phyloP scores from a whole-genome alignment of 2,329 filamentous ascomycete genomes.

The Hypoxylon sp. region DNA sequence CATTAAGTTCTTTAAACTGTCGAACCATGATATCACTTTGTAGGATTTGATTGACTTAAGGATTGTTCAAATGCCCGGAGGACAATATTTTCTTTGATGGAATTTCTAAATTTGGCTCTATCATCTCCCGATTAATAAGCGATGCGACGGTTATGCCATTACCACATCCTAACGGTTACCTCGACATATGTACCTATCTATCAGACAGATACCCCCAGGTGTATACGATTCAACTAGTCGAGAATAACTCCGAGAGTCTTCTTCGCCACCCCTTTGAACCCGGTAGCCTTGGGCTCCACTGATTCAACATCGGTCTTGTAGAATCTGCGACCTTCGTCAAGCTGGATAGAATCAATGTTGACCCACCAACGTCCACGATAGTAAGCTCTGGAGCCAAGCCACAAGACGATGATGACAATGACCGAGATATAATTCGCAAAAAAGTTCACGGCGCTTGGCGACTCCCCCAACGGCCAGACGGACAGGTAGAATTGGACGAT shows the following conservation, averaged over 20 bases:
- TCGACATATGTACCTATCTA: neutral
- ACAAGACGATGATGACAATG: conserved; percentile 56
- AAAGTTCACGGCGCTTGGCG: conserved; percentile 55
- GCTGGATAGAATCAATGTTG: conserved; percentile 41
- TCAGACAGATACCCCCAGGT: neutral
- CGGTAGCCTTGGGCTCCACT: conserved; percentile 17
- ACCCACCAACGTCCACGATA: conserved; percentile 54
- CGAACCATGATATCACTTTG: neutral
- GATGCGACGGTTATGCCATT: neutral
- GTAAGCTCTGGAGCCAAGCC: conserved; percentile 55
- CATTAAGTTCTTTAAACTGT: neutral
- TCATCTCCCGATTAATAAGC: neutral
- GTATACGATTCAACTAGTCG: conserved; percentile 16
- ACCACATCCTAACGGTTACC: neutral
- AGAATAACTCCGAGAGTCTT: conserved; percentile 32
- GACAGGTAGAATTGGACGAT: conserved; percentile 61
- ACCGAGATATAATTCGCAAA: conserved; percentile 61
- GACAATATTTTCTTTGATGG: neutral
- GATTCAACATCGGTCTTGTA: conserved; percentile 43
- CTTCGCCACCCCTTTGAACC: conserved; percentile 29
- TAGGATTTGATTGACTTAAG: neutral
- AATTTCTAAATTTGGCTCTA: neutral
- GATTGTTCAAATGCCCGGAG: no score
- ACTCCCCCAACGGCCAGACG: conserved; percentile 56
- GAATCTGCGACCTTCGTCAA: conserved; percentile 45